Evolutionary conservation across 1,139 yeast genomes (phyloP), one percentile per base, ranked within the genome.

Genomic region (Pneumocystis oryctolagi): DNA sequence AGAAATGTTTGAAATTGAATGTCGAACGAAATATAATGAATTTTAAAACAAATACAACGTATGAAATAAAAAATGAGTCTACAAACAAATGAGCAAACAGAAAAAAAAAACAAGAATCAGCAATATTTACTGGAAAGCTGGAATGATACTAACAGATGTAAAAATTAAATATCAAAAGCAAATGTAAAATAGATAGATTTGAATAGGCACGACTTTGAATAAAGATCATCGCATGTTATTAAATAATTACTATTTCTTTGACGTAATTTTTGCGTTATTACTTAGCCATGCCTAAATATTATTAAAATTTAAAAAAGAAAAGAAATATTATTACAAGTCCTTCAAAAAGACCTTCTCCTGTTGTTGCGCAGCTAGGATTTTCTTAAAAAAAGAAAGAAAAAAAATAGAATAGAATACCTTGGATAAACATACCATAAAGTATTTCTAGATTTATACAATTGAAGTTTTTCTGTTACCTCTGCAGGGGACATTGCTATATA

Each of bases 391-490:
- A 47, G 6, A 25, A 25, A 47, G 20, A 12, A 25, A 12, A 28
- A 25, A 47, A 25, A 18, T 3, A 25, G 25, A 47, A 20, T 12
- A 9, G 9, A 3, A 47, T 47, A 47, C 55, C 55, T 84, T 65
- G 95, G 87, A 74, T 86, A 90, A 71, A 87, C 88, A 76, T 85
- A 85, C 95, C 95, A 87, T 70, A 90, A 88, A 76, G 94, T 83
- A 76, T 86, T 90, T 78, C 88, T 84, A 75, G 87, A 84, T 64
- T 88, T 82, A 76, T 85, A 88, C 73, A 87, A 81, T 71, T 90
- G 90, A 73, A 87, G 80, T 75, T 84, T 84, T 76, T 86, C 92
- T 69, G 95, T 85, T 71, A 87, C 84, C 78, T 87, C 95, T 69
- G 89, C 89, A 69, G 95, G 94, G 72, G 85, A 84, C 90, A 87